Evolutionary conservation across 495 filamentous ascomycete species (phyloP).

Genomic region (Aspergillus sparsus): DNA sequence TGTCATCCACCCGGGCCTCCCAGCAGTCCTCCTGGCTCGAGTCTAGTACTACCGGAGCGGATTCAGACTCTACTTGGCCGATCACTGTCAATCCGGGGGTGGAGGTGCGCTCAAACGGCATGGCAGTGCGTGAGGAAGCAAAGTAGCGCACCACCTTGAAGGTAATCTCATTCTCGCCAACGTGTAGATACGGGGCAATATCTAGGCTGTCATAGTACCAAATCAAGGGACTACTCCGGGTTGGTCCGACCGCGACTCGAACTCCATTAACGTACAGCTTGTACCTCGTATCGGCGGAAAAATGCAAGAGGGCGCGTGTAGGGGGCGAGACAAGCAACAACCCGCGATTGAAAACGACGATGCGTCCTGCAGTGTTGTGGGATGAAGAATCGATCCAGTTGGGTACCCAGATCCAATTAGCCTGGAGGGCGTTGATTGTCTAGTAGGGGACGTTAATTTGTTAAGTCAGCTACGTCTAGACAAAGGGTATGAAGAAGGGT

Average conservation of each 20-base stretch:
- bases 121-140: slow-evolving; percentile 28
- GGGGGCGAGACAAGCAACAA: slow-evolving; percentile 25
- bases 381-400: slow-evolving; percentile 37
- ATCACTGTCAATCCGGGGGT: slow-evolving; percentile 38
- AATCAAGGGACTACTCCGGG: slow-evolving; percentile 35
- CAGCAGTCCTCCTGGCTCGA: slow-evolving; percentile 22
- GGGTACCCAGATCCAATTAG: slow-evolving; percentile 41
- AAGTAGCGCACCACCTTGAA: slow-evolving; percentile 39
- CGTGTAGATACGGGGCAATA: slow-evolving; percentile 32
- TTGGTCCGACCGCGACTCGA: slow-evolving; percentile 37
- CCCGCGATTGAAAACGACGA: slow-evolving; percentile 32
- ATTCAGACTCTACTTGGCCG: slow-evolving; percentile 26
- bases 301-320: slow-evolving; percentile 26
- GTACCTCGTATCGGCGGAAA: slow-evolving; percentile 45
- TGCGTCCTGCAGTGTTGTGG: slow-evolving; percentile 32
- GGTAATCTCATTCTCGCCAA: slow-evolving; percentile 33
- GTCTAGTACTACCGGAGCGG: slow-evolving; percentile 24
- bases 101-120: slow-evolving; percentile 40
- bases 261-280: slow-evolving; percentile 40
- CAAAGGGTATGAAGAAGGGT: no score
- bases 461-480: no score
- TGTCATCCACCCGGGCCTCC: slow-evolving; percentile 31
- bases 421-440: slow-evolving; percentile 38
- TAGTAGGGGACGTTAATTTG: slow-evolving; percentile 9
- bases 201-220: slow-evolving; percentile 46